A percentile compares a stretch with the other conserved stretches of the same genome.
These are phyloP conservation scores for Lactarius trivialis DNA, from an alignment of 768 basidiomycete genomes.

Conservation along the genomic window DNA sequence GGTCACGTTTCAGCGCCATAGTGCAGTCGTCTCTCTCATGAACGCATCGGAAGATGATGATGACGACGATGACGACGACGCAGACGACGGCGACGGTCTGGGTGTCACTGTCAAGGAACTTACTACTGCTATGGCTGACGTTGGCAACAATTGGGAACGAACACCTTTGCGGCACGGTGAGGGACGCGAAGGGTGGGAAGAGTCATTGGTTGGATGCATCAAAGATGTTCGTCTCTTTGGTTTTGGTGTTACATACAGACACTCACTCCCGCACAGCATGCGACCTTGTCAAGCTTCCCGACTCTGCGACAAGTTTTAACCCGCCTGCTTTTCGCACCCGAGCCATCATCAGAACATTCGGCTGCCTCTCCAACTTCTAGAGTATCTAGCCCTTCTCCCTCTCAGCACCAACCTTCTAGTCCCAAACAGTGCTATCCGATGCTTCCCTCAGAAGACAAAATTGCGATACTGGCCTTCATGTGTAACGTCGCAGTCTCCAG, in stretches of 20 bases:
- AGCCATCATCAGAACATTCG: constrained; percentile 38
- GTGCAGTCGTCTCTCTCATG: constrained; percentile 62
- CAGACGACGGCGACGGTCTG: constrained; percentile 31
- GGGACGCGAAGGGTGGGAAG: constrained; percentile 84
- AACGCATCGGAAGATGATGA: constrained; percentile 37
- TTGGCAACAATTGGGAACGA: constrained; percentile 84
- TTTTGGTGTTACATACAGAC: neutral
- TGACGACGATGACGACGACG: constrained; percentile 32
- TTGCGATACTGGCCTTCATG: constrained; percentile 82
- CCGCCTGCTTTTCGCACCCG: constrained; percentile 64
- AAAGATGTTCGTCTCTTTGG: constrained; percentile 66
- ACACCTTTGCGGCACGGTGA: constrained; percentile 67
- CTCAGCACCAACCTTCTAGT: constrained; percentile 38
- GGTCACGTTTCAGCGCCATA: constrained; percentile 67
- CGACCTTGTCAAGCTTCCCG: constrained; percentile 65
- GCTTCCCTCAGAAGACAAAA: constrained; percentile 71
- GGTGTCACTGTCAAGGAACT: constrained; percentile 61
- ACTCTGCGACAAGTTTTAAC: constrained; percentile 65
- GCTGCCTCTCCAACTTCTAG: constrained; percentile 40
- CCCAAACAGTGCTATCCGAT: constrained; percentile 67
- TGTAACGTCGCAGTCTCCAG: constrained; percentile 86
- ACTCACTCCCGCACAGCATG: constrained; percentile 46
- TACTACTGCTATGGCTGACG: constrained; percentile 62
- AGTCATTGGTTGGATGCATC: constrained; percentile 79
- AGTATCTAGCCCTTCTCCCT: constrained; percentile 39